Conservation (phyloP, 1,284 basidiomycete genomes). For the Tilletia horrida region DNA sequence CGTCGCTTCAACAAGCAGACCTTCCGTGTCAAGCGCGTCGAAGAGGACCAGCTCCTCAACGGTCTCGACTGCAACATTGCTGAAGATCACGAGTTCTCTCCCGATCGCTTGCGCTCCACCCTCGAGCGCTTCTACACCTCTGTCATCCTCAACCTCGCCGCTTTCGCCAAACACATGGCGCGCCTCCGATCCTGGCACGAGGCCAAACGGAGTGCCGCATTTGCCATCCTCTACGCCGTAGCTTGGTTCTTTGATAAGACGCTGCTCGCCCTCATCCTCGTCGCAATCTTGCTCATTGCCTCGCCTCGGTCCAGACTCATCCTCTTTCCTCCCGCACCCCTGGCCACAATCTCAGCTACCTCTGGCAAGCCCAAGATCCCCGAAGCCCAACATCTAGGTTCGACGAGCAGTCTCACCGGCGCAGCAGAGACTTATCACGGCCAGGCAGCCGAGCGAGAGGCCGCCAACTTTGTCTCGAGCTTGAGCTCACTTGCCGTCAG, state of each 20-base stretch:
- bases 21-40: conserved; percentile 56
- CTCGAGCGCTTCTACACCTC: conserved; percentile 61
- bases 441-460: conserved; percentile 59
- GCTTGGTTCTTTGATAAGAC: conserved; percentile 25
- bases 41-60: conserved; percentile 35
- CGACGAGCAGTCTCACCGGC: conserved; percentile 36
- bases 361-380: conserved; percentile 49
- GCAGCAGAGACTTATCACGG: conserved; percentile 57
- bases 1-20: conserved; percentile 59
- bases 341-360: conserved; percentile 54
- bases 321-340: conserved; percentile 62
- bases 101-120: conserved; percentile 60
- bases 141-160: conserved; percentile 58
- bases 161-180: conserved; percentile 59
- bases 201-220: conserved; percentile 57
- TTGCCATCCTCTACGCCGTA: conserved; percentile 42
- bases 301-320: conserved; percentile 58
- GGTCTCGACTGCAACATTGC: conserved; percentile 59
- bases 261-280: conserved; percentile 44
- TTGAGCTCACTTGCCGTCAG: conserved; percentile 56
- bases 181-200: conserved; percentile 62
- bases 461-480: conserved; percentile 57
- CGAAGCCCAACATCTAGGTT: conserved; percentile 46
- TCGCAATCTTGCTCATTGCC: conserved; percentile 58
- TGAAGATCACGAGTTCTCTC: conserved; percentile 59